Base-by-base conservation (phyloP, 805 yeast genomes). In the Kluyveromyces siamensis region DNA sequence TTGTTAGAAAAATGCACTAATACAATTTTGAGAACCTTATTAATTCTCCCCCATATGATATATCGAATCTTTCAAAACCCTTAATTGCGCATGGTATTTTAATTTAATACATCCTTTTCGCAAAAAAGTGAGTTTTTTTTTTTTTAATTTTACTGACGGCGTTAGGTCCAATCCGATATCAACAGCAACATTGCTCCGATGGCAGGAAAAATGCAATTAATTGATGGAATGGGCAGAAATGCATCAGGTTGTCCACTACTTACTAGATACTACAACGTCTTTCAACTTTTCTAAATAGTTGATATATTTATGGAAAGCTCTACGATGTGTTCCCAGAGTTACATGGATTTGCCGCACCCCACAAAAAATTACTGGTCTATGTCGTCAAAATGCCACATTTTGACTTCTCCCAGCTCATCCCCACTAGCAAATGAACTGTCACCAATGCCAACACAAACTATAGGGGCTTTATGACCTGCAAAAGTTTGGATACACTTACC, bases 401-500 rank as follows among this genome's bases (percentile, higher is more conserved):
- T 80, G n/a, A 89, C 95, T 45, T 77, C 77, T 6, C 98, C 98
- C 57, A 79, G 79, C 52, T 90, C 97, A 53, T 88, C 83, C 2
- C 96, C 98, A 49, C 93, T 87, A 16, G 87, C 95, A 67, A 90
- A 81, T 50, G 88, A 75, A 8, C 95, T 84, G 66, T 93, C 97
- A 41, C 95, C 90, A 44, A 91, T 73, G 0, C 86, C 95, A 27
- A 90, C 96, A 63, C 88, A 82, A 25, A 79, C 75, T 38, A 63
- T 63, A 8, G 68, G 68, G 1, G 65, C 58, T 36, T 52, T 46
- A 40, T 58, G 50, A 17, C 89, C 91, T 2, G 84, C 83, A 68
- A 88, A 87, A 0, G 98, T 91, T 65, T 90, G 96, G 77, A 90
- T 80, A 65, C 98, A 89, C 61, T 84, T 83, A 18, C 99, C 98